Base-by-base conservation (phyloP, 495 filamentous ascomycete species). In the Neurospora sp. region DNA sequence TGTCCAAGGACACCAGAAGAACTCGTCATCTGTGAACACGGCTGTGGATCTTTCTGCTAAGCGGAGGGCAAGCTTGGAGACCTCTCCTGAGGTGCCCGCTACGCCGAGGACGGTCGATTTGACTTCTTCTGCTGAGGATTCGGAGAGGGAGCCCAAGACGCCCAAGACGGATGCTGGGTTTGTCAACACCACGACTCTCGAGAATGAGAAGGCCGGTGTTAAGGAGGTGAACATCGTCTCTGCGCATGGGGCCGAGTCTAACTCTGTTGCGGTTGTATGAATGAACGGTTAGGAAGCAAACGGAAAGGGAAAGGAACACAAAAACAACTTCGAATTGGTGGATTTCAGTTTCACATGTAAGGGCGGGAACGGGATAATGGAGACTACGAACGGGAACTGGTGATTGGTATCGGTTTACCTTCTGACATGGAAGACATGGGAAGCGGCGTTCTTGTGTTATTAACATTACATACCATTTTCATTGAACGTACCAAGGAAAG, bases 21-120 rank as follows among this genome's bases (percentile, higher is more conserved):
- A 81, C 69, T 76, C 80, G 3, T 80, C 81, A 1, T 81, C 80
- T 0, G 76, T 80, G n/a, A 77, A 74, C 74, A 81, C 79, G 38
- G 72, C 79, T 38, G 76, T 79, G n/a, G 20, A 76, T 38, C 39
- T n/a, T 20, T 40, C 54, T 70, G 41, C 60, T 35, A 37, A 72
- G 74, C 39, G 71, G 6, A 27, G 71, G 20, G 42, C 39, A 12
- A 42, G 70, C 49, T 38, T 23, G 35, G 70, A 74, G 38, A 72
- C 37, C 38, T 27, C 72, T 12, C 60, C 74, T 5, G 39, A 72
- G 6, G 41, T 76, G 4, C 76, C 78, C 4, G 69, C 76, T 6
- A 73, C 76, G 0, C 73, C 78, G n/a, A 76, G 75, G 20, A 62
- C 66, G 7, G 60, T 70, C 20, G 79, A 80, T 39, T 66, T 73